These are phyloP conservation scores for Cercospora citrullina DNA, from an alignment of 2,329 filamentous ascomycete genomes.

Conservation along the genomic window DNA sequence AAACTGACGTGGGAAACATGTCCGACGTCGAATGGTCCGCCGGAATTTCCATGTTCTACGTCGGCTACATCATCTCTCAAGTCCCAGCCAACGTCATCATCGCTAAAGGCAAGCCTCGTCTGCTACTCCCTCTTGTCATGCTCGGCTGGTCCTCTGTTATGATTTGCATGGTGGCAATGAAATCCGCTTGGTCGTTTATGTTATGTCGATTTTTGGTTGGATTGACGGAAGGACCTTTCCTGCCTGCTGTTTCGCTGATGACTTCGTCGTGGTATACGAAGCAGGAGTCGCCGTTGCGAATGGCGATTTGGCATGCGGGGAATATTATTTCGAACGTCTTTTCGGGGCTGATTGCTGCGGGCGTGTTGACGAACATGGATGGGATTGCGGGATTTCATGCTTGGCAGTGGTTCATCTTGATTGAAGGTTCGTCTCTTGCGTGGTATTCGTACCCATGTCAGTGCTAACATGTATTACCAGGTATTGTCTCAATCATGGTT, in stretches of 20 bases:
- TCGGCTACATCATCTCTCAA: conserved; percentile 18
- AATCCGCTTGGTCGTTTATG: conserved; percentile 44
- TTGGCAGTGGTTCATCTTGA: conserved; percentile 18
- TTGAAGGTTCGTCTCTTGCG: conserved; percentile 8
- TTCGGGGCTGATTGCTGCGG: conserved; percentile 9
- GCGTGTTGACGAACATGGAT: conserved; percentile 17
- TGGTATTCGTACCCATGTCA: too few relatives aligned
- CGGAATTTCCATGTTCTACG: conserved; percentile 17
- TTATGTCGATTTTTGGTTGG: conserved; percentile 50
- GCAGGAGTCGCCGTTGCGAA: conserved; percentile 14
- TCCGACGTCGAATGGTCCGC: conserved; percentile 13
- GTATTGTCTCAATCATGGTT: conserved; percentile 8
- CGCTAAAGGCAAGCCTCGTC: conserved; percentile 13
- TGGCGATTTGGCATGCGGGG: conserved; percentile 16
- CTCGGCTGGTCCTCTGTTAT: conserved; percentile 11
- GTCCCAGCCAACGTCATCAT: conserved; percentile 18
- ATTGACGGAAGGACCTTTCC: conserved; percentile 38
- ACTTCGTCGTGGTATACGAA: conserved; percentile 18
- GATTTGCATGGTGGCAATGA: conserved; percentile 22
- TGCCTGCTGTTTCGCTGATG: conserved; percentile 13
- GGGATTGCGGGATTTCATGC: conserved; percentile 10
- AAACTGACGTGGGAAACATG: conserved; percentile 24
- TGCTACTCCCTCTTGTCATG: conserved; percentile 10
- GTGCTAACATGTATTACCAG: background rate
- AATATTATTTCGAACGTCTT: conserved; percentile 16